Evolutionary conservation across 2,329 filamentous ascomycete genomes (phyloP).

Genomic region (Exophiala phaeomuriformis): DNA sequence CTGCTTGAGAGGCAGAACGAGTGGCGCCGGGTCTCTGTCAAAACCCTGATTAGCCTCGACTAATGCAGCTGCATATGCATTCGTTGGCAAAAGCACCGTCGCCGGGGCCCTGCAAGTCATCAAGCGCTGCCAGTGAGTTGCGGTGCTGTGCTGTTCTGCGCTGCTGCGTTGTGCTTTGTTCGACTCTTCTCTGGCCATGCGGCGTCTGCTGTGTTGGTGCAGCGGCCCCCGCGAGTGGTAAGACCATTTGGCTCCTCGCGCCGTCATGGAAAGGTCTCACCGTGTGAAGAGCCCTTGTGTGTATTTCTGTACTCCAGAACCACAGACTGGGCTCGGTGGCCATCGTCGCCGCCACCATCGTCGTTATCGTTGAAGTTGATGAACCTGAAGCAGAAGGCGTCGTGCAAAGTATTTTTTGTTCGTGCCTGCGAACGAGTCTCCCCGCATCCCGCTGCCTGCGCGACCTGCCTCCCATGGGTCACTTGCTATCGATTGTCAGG

Average conservation of each 20-base stretch:
- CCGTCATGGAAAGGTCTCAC: not conserved
- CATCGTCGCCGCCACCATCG: not conserved
- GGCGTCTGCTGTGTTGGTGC: slow-evolving; percentile 8
- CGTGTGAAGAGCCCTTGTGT: not conserved
- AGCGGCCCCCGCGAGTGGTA: not conserved
- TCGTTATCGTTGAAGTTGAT: not conserved
- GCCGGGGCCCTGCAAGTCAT: slow-evolving; percentile 21
- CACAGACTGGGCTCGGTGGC: not conserved
- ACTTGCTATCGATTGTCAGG: not conserved
- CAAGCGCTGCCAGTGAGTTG: slow-evolving; percentile 14
- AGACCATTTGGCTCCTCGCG: not conserved
- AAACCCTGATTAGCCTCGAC: slow-evolving; percentile 16
- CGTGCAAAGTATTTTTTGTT: not conserved
- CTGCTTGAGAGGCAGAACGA: slow-evolving; percentile 7
- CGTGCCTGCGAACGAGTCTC: not conserved
- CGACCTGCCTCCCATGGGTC: not conserved
- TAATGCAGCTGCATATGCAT: slow-evolving; percentile 26
- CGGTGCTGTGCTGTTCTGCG: not conserved
- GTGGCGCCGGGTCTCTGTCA: slow-evolving; percentile 21
- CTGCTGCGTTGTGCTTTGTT: slow-evolving; percentile 4
- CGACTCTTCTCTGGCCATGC: slow-evolving; percentile 7
- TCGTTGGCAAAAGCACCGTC: slow-evolving; percentile 22
- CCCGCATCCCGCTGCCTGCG: not conserved
- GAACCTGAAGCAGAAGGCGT: not conserved
- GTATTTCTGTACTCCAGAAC: not conserved